These are phyloP conservation scores for Backusella psychrophila DNA, from an alignment of 192 early-diverging fungal species.

Conservation along the genomic window DNA sequence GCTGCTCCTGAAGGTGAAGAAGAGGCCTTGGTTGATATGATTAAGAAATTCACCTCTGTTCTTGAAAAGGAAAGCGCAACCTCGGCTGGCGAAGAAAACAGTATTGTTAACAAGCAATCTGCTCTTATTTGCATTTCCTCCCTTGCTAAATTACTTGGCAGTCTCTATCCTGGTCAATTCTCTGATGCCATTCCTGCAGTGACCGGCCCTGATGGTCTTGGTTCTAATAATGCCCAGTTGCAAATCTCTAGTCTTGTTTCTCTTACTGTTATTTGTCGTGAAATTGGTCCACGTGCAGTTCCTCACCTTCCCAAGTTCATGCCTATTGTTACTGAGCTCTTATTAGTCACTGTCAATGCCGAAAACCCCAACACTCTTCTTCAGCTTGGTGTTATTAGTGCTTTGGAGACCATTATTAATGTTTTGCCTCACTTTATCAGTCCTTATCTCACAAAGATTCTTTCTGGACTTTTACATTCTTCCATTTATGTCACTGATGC, in stretches of 20 bases:
- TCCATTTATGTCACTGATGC: constrained; percentile 35
- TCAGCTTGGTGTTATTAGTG: constrained; percentile 52
- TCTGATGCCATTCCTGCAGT: constrained; percentile 51
- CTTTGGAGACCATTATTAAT: constrained; percentile 57
- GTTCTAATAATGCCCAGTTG: constrained; percentile 45
- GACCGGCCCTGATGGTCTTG: constrained; percentile 41
- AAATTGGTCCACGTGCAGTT: constrained; percentile 75
- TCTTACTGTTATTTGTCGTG: constrained; percentile 55
- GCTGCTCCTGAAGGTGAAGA: constrained; percentile 47
- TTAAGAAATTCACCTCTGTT: constrained; percentile 43
- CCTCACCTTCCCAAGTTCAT: constrained; percentile 84
- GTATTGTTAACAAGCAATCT: constrained; percentile 65
- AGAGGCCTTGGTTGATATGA: constrained; percentile 46
- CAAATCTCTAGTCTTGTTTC: constrained; percentile 57
- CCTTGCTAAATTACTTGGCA: constrained; percentile 65
- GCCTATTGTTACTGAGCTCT: constrained; percentile 66
- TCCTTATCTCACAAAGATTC: constrained; percentile 62
- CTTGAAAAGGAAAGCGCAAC: constrained; percentile 40
- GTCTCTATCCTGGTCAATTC: constrained; percentile 60
- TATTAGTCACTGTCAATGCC: constrained; percentile 42
- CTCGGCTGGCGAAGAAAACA: constrained; percentile 39
- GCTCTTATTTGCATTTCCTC: constrained; percentile 78
- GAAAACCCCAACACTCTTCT: constrained; percentile 45
- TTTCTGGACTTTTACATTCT: constrained; percentile 55
- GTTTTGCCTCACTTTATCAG: constrained; percentile 75